Base-by-base conservation (phyloP, 495 filamentous ascomycete genomes). In the Apodospora peruviana region DNA sequence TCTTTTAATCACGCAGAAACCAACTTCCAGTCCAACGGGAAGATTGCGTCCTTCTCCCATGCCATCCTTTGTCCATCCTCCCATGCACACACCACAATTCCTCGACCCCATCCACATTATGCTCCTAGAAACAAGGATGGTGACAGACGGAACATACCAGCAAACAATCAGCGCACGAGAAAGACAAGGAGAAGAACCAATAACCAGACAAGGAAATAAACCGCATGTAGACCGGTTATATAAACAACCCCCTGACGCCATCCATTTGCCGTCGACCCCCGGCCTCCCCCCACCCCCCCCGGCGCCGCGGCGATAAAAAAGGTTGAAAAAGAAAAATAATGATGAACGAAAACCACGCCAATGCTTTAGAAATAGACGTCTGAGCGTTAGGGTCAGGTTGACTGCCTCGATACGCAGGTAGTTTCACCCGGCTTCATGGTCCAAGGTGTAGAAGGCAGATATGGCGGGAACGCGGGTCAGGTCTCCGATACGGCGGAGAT, bases 261-360 rank as follows among this genome's bases (percentile, higher is more conserved):
- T 47, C 39, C 47, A 36, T 48, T 37, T 45, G 48, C 54, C 54
- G 19, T 43, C 43, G 43, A 51, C 61, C n/a, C n/a, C n/a, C n/a
- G n/a, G n/a, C n/a, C n/a, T n/a, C n/a, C n/a, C n/a, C n/a, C n/a
- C n/a, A n/a, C n/a, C n/a, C n/a, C n/a, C n/a, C n/a, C 61, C 11
- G 43, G 46, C 60, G 60, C 60, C 60, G 37, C 52, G 58, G 56
- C 61, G 39, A 59, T 54, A 60, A 55, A 51, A 51, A 47, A 41
- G 25, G 20, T 1, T 48, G 41, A 47, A 22, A 42, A 50, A 56
- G 45, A 56, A 24, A 43, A 19, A 50, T 22, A 53, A 45, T 43
- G 7, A 32, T 7, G 7, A 14, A 32, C 7, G 22, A 43, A 52
- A 53, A 32, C 45, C n/a, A n/a, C 47, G 47, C 50, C 50, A 54